phyloP scores from a whole-genome alignment of 805 yeast species.

The Starmerella geochares region DNA sequence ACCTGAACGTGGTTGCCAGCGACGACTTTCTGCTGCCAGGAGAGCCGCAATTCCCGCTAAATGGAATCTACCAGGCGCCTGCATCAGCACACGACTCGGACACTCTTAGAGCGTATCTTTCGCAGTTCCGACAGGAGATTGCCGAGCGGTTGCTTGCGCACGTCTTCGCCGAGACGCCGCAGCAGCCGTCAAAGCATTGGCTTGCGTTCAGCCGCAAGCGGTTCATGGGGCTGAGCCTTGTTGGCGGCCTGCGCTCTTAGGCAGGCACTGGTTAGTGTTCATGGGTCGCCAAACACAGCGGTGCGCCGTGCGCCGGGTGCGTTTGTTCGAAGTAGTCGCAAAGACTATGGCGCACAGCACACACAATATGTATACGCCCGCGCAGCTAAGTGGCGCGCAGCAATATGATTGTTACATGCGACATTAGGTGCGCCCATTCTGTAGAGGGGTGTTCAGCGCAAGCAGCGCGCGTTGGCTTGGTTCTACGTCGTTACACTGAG shows the following conservation, averaged over 20 bases:
- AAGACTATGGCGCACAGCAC: too few relatives aligned
- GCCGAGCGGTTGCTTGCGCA: constrained; percentile 68
- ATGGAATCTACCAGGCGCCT: constrained; percentile 66
- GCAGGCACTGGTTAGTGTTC: neutral
- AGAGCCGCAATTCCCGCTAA: constrained; percentile 86
- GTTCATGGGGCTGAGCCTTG: constrained; percentile 69
- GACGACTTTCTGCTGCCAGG: constrained; percentile 91
- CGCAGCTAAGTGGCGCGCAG: too few relatives aligned
- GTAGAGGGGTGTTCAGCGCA: too few relatives aligned
- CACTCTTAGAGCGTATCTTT: constrained; percentile 66
- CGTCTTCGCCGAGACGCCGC: constrained; percentile 44
- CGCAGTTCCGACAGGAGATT: constrained; percentile 91
- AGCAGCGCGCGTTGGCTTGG: too few relatives aligned
- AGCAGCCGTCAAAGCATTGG: constrained; percentile 81
- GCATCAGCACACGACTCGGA: constrained; percentile 65
- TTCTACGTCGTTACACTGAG: neutral
- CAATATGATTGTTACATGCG: too few relatives aligned
- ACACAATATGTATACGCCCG: too few relatives aligned
- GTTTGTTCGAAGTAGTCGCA: too few relatives aligned
- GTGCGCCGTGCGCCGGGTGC: too few relatives aligned
- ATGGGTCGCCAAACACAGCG: too few relatives aligned
- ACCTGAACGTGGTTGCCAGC: constrained; percentile 73
- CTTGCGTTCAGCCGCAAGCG: constrained; percentile 87
- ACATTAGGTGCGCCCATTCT: too few relatives aligned
- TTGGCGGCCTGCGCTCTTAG: constrained; percentile 14